Conservation (phyloP, 345 rosid species). For the Pistacia integerrima region DNA sequence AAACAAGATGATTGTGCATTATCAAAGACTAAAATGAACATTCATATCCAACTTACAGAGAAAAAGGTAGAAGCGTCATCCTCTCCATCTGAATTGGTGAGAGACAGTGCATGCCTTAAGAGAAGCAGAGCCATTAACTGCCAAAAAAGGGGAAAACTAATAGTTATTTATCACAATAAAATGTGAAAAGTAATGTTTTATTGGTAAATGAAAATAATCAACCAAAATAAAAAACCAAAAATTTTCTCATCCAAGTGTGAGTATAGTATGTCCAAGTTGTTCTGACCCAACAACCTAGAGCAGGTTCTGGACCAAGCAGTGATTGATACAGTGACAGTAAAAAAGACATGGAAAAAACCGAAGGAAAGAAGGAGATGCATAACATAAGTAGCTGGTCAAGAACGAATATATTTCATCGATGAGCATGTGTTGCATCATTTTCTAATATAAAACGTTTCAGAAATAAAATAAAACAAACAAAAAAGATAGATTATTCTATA, state of each 20-base stretch:
- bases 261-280: not conserved
- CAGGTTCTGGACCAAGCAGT: not conserved
- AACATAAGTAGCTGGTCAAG: not conserved
- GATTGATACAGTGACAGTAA: not conserved
- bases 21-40: not conserved
- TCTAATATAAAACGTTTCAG: not conserved
- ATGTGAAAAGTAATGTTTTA: not conserved
- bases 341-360: not conserved
- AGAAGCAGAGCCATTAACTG: constrained; percentile 96
- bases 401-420: not conserved
- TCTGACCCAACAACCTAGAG: constrained; percentile 2
- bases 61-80: constrained; percentile 85
- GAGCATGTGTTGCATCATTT: not conserved
- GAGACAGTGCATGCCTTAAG: constrained; percentile 82
- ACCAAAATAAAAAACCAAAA: not conserved
- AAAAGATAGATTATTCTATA: not conserved
- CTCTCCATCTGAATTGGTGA: constrained; percentile 69
- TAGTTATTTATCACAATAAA: not conserved
- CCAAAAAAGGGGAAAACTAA: constrained; percentile 11
- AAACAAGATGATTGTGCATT: constrained; percentile 10
- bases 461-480: not conserved
- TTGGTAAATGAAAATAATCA: not conserved
- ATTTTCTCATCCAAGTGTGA: not conserved
- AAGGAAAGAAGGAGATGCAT: not conserved
- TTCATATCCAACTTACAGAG: constrained; percentile 56